Evolutionary conservation across 176 grass and related monocot species (phyloP).

Genomic region (Eremochloa ophiuroides): DNA sequence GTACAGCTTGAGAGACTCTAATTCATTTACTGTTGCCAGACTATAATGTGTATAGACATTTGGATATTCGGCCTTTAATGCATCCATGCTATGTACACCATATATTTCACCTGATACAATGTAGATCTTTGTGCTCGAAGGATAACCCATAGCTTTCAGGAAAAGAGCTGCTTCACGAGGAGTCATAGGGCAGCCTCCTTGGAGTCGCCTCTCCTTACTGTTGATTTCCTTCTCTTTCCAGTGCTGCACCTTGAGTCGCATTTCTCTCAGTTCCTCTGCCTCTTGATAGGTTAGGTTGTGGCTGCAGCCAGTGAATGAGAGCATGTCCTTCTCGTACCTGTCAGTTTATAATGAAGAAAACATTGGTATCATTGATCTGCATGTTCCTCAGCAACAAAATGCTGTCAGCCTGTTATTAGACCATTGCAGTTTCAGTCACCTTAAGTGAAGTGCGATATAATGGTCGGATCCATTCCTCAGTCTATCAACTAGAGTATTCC

Average conservation of each 20-base stretch:
- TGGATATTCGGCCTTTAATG: constrained; percentile 65
- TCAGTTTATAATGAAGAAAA: constrained; percentile 27
- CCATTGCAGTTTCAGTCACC: constrained; percentile 40
- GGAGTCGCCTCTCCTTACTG: constrained; percentile 65
- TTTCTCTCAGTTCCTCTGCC: constrained; percentile 58
- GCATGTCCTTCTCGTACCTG: constrained; percentile 99
- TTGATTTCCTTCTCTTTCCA: constrained; percentile 99
- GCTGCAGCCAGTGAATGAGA: constrained; percentile 91
- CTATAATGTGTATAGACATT: constrained; percentile 77
- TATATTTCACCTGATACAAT: constrained; percentile 93
- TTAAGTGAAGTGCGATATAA: constrained; percentile 97
- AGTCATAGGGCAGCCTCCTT: constrained; percentile 97
- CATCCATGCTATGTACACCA: constrained; percentile 73
- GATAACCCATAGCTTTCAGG: constrained; percentile 95
- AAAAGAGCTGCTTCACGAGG: constrained; percentile 79
- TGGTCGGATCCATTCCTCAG: constrained; percentile 76
- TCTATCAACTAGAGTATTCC: constrained; percentile 68
- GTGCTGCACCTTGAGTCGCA: constrained; percentile 73
- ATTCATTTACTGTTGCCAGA: constrained; percentile 50
- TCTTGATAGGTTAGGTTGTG: constrained; percentile 79
- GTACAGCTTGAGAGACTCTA: constrained; percentile 56
- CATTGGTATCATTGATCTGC: constrained; percentile 1
- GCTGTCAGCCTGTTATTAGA: constrained; percentile 7
- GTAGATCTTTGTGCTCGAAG: constrained; percentile 87
- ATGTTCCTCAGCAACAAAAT: constrained; percentile 1